Evolutionary conservation across 352 stramenopile genomes (phyloP).

Genomic region (Globisporangium viniferum): DNA sequence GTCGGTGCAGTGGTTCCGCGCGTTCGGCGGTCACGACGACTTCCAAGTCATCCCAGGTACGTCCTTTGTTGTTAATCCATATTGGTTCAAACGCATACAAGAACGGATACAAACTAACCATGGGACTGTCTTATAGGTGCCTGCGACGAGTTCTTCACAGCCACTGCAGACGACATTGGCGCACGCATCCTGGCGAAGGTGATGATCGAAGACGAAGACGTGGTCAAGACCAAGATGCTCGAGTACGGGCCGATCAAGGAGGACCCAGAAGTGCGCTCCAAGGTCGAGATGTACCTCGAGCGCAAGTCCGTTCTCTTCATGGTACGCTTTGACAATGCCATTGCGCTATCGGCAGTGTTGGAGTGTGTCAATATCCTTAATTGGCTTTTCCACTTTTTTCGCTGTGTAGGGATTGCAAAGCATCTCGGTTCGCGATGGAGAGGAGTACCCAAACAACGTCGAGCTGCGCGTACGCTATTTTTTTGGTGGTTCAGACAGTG

Average conservation of each 20-base stretch:
- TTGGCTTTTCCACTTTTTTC: no score
- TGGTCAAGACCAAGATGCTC: slow-evolving; percentile 73
- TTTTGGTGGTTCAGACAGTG: background rate
- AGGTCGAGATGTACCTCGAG: slow-evolving; percentile 84
- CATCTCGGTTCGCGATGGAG: slow-evolving; percentile 54
- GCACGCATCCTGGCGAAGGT: slow-evolving; percentile 73
- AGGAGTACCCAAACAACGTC: slow-evolving; percentile 53
- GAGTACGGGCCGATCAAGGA: slow-evolving; percentile 83
- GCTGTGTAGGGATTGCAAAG: slow-evolving; percentile 32
- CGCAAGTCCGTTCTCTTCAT: slow-evolving; percentile 81
- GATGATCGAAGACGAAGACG: slow-evolving; percentile 68
- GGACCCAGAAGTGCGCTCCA: slow-evolving; percentile 78
- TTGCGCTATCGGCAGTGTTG: slow-evolving; percentile 1
- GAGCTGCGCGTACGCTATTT: slow-evolving; percentile 47
- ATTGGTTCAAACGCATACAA: no score
- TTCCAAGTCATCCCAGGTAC: slow-evolving; percentile 67
- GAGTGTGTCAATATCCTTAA: background rate
- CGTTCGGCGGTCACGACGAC: slow-evolving; percentile 56
- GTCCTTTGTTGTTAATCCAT: no score
- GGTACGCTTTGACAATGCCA: slow-evolving; percentile 19
- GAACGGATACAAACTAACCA: background rate
- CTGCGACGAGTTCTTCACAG: slow-evolving; percentile 74
- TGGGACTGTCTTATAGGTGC: slow-evolving; percentile 19
- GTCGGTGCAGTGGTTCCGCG: slow-evolving; percentile 72
- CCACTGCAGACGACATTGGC: slow-evolving; percentile 78